These are phyloP conservation scores for Pezicula carpinea DNA, from an alignment of 2,329 filamentous ascomycete species.

Conservation along the genomic window DNA sequence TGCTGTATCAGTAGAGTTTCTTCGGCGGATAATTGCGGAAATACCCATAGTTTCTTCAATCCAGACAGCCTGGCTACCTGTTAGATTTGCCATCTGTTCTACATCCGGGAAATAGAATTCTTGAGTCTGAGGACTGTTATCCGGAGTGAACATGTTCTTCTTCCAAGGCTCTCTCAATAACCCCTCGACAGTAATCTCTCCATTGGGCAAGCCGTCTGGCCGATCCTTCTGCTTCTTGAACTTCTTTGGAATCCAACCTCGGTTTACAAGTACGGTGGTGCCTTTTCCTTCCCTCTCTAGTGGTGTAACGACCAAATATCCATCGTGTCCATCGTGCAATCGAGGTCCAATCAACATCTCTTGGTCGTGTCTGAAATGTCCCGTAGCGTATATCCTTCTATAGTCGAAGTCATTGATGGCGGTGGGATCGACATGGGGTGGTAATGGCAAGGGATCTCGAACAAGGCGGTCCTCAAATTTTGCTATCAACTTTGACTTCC, in stretches of 20 bases:
- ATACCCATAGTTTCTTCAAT: constrained; percentile 92
- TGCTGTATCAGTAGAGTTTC: constrained; percentile 9
- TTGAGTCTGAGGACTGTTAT: constrained; percentile 75
- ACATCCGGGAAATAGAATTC: constrained; percentile 97
- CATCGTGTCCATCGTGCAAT: constrained; percentile 82
- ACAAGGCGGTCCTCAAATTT: constrained; percentile 89
- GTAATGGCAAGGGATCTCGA: constrained; percentile 78
- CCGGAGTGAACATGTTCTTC: constrained; percentile 96
- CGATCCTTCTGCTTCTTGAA: constrained; percentile 60
- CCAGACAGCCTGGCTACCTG: constrained; percentile 85
- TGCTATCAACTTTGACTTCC: constrained; percentile 91
- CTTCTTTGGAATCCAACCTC: constrained; percentile 87
- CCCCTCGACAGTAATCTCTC: constrained; percentile 75
- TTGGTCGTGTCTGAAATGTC: constrained; percentile 75
- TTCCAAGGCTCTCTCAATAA: constrained; percentile 86
- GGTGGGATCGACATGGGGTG: constrained; percentile 74
- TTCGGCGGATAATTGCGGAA: constrained; percentile 11
- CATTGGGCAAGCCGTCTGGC: constrained; percentile 60
- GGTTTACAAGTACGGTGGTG: constrained; percentile 77
- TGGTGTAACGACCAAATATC: constrained; percentile 88
- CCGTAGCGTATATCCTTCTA: constrained; percentile 72
- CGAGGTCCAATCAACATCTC: constrained; percentile 96
- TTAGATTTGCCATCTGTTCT: constrained; percentile 78
- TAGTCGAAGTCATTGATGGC: constrained; percentile 89
- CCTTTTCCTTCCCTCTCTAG: constrained; percentile 63